A percentile compares a stretch with the other conserved stretches of the same genome.
phyloP scores from a whole-genome alignment of 2,329 filamentous ascomycete genomes.

The Fusarium pseudonygamai region DNA sequence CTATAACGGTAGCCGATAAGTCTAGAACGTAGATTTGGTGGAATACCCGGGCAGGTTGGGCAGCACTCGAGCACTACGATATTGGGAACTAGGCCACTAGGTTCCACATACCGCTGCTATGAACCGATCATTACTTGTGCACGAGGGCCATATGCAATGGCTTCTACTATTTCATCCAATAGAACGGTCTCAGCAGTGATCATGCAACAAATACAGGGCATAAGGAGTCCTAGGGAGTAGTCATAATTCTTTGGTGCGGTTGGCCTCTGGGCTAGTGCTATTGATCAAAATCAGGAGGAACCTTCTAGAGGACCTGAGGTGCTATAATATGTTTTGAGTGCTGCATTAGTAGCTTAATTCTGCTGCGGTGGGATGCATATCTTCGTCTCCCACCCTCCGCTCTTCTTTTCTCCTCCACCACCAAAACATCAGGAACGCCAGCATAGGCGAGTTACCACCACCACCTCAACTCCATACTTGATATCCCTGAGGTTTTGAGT shows the following conservation, averaged over 20 bases:
- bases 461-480: background rate
- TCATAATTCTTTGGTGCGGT: background rate
- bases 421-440: background rate
- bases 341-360: constrained; percentile 1
- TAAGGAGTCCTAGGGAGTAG: background rate
- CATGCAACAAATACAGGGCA: background rate
- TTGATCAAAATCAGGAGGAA: background rate
- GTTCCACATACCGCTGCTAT: background rate
- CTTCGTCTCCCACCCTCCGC: background rate
- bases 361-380: background rate
- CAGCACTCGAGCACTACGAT: background rate
- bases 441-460: background rate
- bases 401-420: background rate
- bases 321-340: background rate
- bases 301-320: background rate
- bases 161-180: background rate
- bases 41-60: background rate
- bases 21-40: background rate
- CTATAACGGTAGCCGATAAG: background rate
- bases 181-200: background rate
- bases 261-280: background rate
- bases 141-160: background rate
- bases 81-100: background rate
- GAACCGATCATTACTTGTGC: background rate
- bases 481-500: no score